Conservation (phyloP, 768 basidiomycete species). For the Tricholoma furcatifolium region DNA sequence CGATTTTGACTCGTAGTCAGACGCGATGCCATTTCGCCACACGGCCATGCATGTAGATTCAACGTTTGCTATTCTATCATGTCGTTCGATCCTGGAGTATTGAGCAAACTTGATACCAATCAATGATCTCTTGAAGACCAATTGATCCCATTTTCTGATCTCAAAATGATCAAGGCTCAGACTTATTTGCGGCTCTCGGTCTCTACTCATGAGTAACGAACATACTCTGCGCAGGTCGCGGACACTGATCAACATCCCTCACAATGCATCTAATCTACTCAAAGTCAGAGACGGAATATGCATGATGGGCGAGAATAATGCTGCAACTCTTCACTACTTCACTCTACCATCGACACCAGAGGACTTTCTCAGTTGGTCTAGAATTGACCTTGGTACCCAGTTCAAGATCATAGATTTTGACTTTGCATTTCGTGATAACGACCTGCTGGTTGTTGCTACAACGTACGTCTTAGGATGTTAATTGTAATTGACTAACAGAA, state of each 20-base stretch:
- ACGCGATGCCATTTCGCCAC: conserved; percentile 17
- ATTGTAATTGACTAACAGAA: background rate
- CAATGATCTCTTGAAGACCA: too few species aligned
- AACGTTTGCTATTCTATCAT: too few species aligned
- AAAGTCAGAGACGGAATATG: background rate
- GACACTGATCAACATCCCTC: background rate
- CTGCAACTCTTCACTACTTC: background rate
- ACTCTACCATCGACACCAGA: background rate
- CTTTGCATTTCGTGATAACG: background rate
- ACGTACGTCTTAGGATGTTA: background rate
- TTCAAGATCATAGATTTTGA: background rate
- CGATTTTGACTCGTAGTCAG: conserved; percentile 5
- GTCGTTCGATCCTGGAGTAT: too few species aligned
- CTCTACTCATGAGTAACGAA: too few species aligned
- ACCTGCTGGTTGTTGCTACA: background rate
- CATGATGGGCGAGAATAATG: background rate
- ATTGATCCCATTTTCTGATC: too few species aligned
- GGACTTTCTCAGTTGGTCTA: background rate
- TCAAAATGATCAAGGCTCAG: too few species aligned
- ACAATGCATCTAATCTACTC: background rate
- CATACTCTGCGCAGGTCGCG: too few species aligned
- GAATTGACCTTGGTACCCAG: background rate
- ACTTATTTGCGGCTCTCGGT: too few species aligned
- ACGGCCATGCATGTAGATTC: too few species aligned
- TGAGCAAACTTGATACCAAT: too few species aligned